Base-by-base conservation (phyloP, 129 eudicot species). In the Flaveria robusta region DNA sequence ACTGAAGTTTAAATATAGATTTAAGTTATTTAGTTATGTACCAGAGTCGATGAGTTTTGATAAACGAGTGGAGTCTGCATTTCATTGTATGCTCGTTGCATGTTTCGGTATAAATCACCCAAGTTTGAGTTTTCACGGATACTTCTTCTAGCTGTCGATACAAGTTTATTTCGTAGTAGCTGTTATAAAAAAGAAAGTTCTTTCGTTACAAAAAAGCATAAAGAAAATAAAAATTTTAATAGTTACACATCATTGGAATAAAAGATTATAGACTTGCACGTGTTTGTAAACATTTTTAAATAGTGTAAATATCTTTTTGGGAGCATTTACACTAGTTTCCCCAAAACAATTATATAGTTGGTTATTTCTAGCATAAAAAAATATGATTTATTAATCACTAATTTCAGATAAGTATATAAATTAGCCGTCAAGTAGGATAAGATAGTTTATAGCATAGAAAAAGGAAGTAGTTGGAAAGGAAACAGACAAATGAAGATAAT, bases 41-140 rank as follows among this genome's bases (percentile, higher is more conserved):
- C 98, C 96, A 85, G 81, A 71, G 90, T 62, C 58, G 98, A 64
- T 45, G 93, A 89, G 75, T 80, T 78, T 78, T 87, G 98, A 72
- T 91, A 87, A 76, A 91, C 87, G 39, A 93, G 96, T 10, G 98
- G 98, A 59, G 97, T 93, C 85, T 93, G 98, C 93, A 93, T 93
- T 79, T 83, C 87, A 9, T 72, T 79, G 85, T 93, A 93, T 73
- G 98, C 98, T 42, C 84, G 87, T 79, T 87, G 88, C 96, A 93
- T 91, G 77, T 79, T 93, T 24, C 76, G 79, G 72, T 91, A 93
- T 71, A 93, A 67, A 80, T 91, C 91, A 24, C 93, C 92, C 74
- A 93, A 81, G 82, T 80, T 93, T 71, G 93, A 86, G 72, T 91
- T 93, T 72, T 79, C 80, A 54, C 71, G 79, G 15, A 93, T 93